Conservation (phyloP, 2,329 filamentous ascomycete species). For the Shiraia sp. region DNA sequence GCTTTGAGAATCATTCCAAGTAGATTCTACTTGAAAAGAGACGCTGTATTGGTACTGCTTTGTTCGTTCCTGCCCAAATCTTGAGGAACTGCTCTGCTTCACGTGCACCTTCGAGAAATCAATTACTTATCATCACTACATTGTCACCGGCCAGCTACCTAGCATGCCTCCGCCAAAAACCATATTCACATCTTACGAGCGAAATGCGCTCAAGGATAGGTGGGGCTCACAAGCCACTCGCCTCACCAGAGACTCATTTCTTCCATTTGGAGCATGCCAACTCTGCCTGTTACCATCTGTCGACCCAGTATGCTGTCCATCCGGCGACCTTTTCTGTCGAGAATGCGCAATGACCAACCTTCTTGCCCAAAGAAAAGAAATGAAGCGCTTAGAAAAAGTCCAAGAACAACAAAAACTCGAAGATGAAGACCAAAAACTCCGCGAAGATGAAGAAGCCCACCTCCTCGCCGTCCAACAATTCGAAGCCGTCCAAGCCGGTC, state of each 20-base stretch:
- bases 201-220: constrained; percentile 75
- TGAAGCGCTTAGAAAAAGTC: constrained; percentile 75
- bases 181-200: constrained; percentile 93
- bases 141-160: background rate
- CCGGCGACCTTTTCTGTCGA: constrained; percentile 88
- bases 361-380: constrained; percentile 88
- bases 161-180: constrained; percentile 36
- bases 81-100: too few species aligned
- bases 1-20: too few species aligned
- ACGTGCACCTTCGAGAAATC: too few species aligned
- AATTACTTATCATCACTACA: too few species aligned
- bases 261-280: constrained; percentile 86
- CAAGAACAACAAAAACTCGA: constrained; percentile 66
- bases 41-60: too few species aligned
- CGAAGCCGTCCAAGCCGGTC: constrained; percentile 76
- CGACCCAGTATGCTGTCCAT: constrained; percentile 77
- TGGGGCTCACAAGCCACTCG: constrained; percentile 86
- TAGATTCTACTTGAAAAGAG: too few species aligned
- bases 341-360: constrained; percentile 92
- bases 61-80: too few species aligned
- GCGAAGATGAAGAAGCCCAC: constrained; percentile 70
- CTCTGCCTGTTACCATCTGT: constrained; percentile 82
- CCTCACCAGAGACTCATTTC: constrained; percentile 85
- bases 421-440: constrained; percentile 60
- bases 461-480: constrained; percentile 77